phyloP scores from a whole-genome alignment of 2,329 filamentous ascomycete species.

The Chaetomiaceae sp. region DNA sequence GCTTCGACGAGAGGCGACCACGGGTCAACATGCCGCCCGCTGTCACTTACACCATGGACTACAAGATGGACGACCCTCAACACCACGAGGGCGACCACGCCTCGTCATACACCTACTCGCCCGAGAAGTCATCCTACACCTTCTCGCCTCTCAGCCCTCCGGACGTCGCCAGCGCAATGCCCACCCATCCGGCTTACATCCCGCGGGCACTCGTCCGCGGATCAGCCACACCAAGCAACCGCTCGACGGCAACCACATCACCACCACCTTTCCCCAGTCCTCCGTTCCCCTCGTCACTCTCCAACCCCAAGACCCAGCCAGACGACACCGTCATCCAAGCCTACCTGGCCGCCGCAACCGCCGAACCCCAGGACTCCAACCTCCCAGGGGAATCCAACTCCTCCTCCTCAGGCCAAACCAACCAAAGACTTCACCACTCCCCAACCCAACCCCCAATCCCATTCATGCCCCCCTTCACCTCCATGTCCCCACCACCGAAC shows the following conservation, averaged over 20 bases:
- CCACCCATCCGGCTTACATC: conserved; percentile 48
- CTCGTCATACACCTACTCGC: conserved; percentile 18
- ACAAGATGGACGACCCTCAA: conserved; percentile 27
- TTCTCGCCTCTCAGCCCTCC: conserved; percentile 17
- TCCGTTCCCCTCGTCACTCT: not conserved
- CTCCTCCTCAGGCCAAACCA: not conserved
- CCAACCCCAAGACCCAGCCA: conserved; percentile 11
- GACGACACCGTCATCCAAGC: conserved; percentile 20
- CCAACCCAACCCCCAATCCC: not conserved
- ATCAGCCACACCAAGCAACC: conserved; percentile 14
- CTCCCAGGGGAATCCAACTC: not conserved
- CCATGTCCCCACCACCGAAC: not conserved
- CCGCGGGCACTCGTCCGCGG: conserved; percentile 32
- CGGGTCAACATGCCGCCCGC: conserved; percentile 4
- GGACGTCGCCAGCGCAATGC: conserved; percentile 34
- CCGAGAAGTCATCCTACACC: conserved; percentile 15
- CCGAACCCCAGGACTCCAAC: not conserved
- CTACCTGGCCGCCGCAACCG: conserved; percentile 13
- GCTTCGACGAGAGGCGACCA: conserved; percentile 17
- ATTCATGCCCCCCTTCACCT: not conserved
- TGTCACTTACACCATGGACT: conserved; percentile 31
- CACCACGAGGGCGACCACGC: conserved; percentile 13
- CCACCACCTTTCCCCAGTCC: conserved; percentile 9
- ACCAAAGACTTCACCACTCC: not conserved
- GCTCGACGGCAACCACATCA: conserved; percentile 9